phyloP scores from a whole-genome alignment of 1,139 yeast genomes.

The Kodamaea alishanica region DNA sequence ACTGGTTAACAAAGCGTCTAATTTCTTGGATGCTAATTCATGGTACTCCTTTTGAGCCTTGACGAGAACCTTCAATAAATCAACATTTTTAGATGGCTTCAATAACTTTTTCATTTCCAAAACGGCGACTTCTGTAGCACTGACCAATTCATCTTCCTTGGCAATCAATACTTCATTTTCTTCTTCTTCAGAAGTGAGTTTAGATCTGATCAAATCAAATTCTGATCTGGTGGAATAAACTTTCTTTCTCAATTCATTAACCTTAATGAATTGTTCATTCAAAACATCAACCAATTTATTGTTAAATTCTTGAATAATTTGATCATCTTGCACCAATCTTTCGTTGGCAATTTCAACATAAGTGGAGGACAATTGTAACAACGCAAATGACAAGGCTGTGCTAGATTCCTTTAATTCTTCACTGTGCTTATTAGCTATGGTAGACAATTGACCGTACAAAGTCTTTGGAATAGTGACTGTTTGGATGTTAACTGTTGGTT shows the following conservation, averaged over 20 bases:
- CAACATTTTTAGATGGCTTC: constrained; percentile 61
- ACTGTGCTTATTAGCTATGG: constrained; percentile 33
- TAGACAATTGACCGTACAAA: constrained; percentile 42
- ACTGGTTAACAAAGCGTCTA: constrained; percentile 27
- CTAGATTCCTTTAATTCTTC: constrained; percentile 41
- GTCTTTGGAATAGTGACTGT: constrained; percentile 42
- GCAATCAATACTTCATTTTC: constrained; percentile 56
- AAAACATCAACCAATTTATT: constrained; percentile 48
- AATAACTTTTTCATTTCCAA: constrained; percentile 69
- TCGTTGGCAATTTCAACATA: constrained; percentile 60
- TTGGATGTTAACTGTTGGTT: constrained; percentile 25
- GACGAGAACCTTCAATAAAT: constrained; percentile 59
- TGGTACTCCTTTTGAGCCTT: constrained; percentile 67
- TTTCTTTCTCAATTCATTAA: constrained; percentile 56
- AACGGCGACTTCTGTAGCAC: constrained; percentile 74
- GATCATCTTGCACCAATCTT: constrained; percentile 63
- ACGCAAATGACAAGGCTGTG: constrained; percentile 50
- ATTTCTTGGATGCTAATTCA: constrained; percentile 41
- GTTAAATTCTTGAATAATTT: constrained; percentile 56
- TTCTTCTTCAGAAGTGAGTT: constrained; percentile 25
- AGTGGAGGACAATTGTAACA: constrained; percentile 53
- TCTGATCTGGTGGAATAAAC: constrained; percentile 68
- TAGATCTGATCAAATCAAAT: constrained; percentile 62
- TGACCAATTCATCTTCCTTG: constrained; percentile 73
- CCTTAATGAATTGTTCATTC: constrained; percentile 57